Conservation (phyloP, 495 filamentous ascomycete genomes). For the Glonium stellatum region DNA sequence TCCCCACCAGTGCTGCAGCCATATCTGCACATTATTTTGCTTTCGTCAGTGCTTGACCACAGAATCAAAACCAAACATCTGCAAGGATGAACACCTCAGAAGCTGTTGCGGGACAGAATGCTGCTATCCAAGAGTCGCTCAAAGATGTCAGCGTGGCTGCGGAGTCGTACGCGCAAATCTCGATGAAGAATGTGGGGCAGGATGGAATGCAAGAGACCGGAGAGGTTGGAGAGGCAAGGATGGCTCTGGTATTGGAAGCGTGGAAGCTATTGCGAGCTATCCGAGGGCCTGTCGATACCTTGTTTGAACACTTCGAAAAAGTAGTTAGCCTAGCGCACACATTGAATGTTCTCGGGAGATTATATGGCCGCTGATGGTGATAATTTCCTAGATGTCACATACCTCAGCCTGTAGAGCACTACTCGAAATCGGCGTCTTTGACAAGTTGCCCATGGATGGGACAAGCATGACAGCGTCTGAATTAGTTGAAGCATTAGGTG, state of each 20-base stretch:
- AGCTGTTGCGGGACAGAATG: neutral
- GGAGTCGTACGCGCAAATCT: neutral
- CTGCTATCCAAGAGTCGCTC: slow-evolving; percentile 2
- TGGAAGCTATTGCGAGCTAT: neutral
- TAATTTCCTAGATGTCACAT: neutral
- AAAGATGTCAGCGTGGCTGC: neutral
- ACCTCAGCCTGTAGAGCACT: neutral
- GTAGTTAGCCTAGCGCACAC: neutral
- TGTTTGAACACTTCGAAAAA: slow-evolving; percentile 4
- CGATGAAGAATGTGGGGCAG: neutral
- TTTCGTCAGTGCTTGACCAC: too few relatives aligned
- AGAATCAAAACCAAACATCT: too few relatives aligned
- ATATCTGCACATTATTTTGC: too few relatives aligned
- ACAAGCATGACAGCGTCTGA: neutral
- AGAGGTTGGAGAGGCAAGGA: neutral
- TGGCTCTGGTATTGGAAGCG: neutral
- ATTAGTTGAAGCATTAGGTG: neutral
- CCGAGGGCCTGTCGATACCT: neutral
- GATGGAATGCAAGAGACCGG: neutral
- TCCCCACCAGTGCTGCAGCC: too few relatives aligned
- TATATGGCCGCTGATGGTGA: neutral
- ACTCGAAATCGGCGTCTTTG: slow-evolving; percentile 3
- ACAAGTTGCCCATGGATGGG: slow-evolving; percentile 1
- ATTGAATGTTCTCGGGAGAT: neutral
- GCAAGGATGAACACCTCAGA: neutral